Evolutionary conservation across 2,329 filamentous ascomycete species (phyloP).

Genomic region (Diplocarpon rosae): DNA sequence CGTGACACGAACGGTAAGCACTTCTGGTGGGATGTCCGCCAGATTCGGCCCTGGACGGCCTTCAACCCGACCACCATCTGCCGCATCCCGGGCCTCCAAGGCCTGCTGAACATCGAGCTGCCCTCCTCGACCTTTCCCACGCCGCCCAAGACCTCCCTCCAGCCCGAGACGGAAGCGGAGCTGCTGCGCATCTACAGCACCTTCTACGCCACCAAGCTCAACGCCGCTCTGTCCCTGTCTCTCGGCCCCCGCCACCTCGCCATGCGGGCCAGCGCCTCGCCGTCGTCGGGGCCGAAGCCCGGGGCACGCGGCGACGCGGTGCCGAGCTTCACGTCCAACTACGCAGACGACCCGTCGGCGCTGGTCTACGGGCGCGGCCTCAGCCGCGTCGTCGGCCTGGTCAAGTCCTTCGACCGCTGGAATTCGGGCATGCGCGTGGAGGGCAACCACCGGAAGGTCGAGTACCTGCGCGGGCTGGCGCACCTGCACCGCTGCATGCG

Average conservation of each 20-base stretch:
- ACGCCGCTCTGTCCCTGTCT: conserved; percentile 68
- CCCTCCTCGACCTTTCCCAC: conserved; percentile 48
- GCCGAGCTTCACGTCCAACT: conserved; percentile 37
- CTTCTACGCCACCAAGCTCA: conserved; percentile 79
- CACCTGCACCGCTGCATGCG: conserved; percentile 88
- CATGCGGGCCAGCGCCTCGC: conserved; percentile 24
- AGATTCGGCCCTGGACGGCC: conserved; percentile 69
- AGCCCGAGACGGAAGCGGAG: conserved; percentile 68
- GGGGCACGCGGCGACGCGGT: conserved; percentile 24
- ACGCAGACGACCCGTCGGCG: conserved; percentile 37
- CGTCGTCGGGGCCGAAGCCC: too few relatives aligned
- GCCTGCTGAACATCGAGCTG: conserved; percentile 61
- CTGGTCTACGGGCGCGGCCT: conserved; percentile 38
- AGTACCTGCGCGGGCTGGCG: conserved; percentile 78
- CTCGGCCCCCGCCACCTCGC: conserved; percentile 51
- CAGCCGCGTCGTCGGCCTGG: conserved; percentile 67
- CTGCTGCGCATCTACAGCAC: conserved; percentile 49
- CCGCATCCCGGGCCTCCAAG: conserved; percentile 59
- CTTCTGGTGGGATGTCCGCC: conserved; percentile 95
- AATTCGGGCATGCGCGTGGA: conserved; percentile 89
- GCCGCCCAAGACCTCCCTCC: conserved; percentile 36
- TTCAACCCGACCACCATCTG: conserved; percentile 67
- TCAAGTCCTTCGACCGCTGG: conserved; percentile 87
- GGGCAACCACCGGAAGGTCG: conserved; percentile 71
- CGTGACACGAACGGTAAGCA: conserved; percentile 62